phyloP scores from a whole-genome alignment of 257 asterid genomes.

The Petrea volubilis region DNA sequence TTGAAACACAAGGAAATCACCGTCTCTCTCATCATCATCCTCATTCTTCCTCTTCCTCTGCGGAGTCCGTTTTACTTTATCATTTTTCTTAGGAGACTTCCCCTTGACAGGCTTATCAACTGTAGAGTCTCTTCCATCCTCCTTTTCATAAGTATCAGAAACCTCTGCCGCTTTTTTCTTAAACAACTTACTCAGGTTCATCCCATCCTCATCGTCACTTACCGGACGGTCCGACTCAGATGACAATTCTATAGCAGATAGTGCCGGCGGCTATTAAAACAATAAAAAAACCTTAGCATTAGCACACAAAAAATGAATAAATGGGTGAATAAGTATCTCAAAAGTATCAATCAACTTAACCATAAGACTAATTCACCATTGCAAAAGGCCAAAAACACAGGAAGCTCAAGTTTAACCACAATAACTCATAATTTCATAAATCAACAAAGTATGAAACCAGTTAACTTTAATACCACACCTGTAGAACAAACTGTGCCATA shows the following conservation, averaged over 20 bases:
- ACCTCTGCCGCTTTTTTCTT: conserved; percentile 31
- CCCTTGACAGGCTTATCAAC: conserved; percentile 30
- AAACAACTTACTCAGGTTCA: conserved; percentile 52
- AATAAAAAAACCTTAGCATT: conserved; percentile 15
- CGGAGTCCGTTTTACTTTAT: conserved; percentile 35
- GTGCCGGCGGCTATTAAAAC: conserved; percentile 45
- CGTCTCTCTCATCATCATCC: conserved; percentile 37
- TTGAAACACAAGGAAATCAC: conserved; percentile 13
- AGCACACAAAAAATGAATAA: conserved; percentile 11
- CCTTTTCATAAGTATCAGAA: conserved; percentile 23
- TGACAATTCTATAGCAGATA: conserved; percentile 43
- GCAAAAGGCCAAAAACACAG: background rate
- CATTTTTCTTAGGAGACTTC: conserved; percentile 36
- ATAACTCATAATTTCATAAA: background rate
- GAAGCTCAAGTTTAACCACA: background rate
- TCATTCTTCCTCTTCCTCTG: conserved; percentile 45
- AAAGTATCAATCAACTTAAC: conserved; percentile 4
- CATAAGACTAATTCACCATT: background rate
- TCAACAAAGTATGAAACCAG: background rate
- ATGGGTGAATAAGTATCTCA: background rate
- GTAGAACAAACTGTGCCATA: background rate
- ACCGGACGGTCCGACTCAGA: conserved; percentile 48
- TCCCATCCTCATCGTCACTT: conserved; percentile 58
- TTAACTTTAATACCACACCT: background rate
- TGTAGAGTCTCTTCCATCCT: conserved; percentile 24